Conservation (phyloP, 1,284 basidiomycete genomes). For the Moesziomyces antarcticus region DNA sequence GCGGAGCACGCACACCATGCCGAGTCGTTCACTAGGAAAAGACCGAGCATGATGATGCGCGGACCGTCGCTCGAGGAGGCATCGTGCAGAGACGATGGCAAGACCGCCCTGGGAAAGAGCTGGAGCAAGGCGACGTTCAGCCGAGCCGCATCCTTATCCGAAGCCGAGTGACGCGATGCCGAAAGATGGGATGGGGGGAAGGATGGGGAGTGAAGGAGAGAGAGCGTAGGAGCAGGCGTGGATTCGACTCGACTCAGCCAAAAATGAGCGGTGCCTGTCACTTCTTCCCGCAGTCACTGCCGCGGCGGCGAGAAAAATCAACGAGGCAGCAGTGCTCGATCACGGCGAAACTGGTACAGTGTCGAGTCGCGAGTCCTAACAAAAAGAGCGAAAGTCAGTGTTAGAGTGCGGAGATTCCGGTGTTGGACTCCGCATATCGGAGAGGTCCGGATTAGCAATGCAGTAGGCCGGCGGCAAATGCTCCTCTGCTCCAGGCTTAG, state of each 20-base stretch:
- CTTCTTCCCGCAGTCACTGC: not conserved
- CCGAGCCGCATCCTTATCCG: not conserved
- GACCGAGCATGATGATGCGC: not conserved
- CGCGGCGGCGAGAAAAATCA: not conserved
- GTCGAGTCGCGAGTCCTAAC: no score
- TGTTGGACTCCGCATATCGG: no score
- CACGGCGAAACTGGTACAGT: not conserved
- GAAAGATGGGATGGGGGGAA: not conserved
- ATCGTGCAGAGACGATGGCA: conserved; percentile 42
- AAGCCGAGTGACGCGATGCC: not conserved
- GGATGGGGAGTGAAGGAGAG: not conserved
- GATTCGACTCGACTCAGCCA: no score
- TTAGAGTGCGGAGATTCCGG: no score
- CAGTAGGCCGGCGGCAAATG: no score
- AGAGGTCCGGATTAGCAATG: no score
- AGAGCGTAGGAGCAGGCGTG: not conserved
- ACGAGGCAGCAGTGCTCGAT: not conserved
- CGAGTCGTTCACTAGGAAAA: not conserved
- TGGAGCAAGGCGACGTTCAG: conserved; percentile 8
- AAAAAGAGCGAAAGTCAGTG: no score
- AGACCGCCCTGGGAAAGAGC: conserved; percentile 42
- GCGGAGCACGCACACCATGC: not conserved
- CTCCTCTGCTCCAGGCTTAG: no score
- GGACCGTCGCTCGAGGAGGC: conserved; percentile 23
- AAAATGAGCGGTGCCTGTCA: not conserved